These are phyloP conservation scores for Dryadomyces sulphureus DNA, from an alignment of 2,329 filamentous ascomycete genomes.

Conservation along the genomic window DNA sequence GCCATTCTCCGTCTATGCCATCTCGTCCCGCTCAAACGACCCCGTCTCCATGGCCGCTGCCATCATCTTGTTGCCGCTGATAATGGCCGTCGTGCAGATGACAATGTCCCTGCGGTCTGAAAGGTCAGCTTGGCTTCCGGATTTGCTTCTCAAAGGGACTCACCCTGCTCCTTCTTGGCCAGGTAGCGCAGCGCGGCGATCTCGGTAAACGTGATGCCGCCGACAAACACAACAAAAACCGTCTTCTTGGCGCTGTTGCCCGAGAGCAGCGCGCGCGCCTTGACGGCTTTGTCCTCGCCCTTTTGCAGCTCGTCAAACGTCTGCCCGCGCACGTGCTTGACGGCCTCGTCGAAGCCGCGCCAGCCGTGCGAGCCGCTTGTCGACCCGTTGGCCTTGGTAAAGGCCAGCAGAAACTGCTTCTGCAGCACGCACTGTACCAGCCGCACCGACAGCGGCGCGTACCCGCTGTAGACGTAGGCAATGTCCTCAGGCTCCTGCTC, in stretches of 20 bases:
- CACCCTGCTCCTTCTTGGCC: conserved; percentile 64
- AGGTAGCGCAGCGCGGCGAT: conserved; percentile 89
- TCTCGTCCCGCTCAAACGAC: conserved; percentile 33
- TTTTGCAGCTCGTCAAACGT: conserved; percentile 89
- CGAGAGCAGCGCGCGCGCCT: conserved; percentile 69
- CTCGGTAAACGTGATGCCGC: conserved; percentile 93
- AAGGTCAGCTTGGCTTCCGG: background rate
- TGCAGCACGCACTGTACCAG: conserved; percentile 87
- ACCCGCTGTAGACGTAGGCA: conserved; percentile 95
- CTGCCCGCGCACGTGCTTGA: conserved; percentile 74
- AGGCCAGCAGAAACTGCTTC: conserved; percentile 65
- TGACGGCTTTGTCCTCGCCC: conserved; percentile 82
- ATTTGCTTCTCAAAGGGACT: conserved; percentile 9
- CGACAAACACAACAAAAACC: conserved; percentile 90
- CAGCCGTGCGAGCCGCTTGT: conserved; percentile 58
- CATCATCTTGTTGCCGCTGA: conserved; percentile 83
- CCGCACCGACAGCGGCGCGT: conserved; percentile 81
- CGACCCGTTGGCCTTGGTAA: conserved; percentile 42
- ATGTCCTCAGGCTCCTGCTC: conserved; percentile 90
- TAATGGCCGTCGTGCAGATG: conserved; percentile 82
- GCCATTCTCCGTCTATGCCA: background rate
- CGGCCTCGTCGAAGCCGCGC: conserved; percentile 83
- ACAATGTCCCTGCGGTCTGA: conserved; percentile 49
- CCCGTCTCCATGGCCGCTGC: conserved; percentile 65
- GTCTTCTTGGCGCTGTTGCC: conserved; percentile 65